Conservation (phyloP, 2,329 filamentous ascomycete species). For the Hypoxylon sp. region DNA sequence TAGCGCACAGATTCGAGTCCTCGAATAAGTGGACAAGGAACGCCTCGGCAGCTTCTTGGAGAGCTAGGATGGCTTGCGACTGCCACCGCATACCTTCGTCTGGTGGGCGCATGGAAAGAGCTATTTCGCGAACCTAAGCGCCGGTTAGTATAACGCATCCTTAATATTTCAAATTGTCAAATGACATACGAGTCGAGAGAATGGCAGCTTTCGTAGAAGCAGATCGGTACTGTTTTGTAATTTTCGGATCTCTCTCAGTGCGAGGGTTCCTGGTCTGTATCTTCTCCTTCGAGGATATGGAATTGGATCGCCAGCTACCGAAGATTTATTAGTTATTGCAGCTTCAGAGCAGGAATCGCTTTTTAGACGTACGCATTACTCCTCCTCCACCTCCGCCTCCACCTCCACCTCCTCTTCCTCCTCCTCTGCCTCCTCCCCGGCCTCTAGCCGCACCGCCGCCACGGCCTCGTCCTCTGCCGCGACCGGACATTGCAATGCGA, state of each 20-base stretch:
- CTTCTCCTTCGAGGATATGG: constrained; percentile 72
- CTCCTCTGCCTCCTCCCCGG: constrained; percentile 32
- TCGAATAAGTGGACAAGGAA: constrained; percentile 98
- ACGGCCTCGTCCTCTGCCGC: constrained; percentile 34
- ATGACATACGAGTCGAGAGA: constrained; percentile 75
- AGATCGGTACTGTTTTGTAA: constrained; percentile 93
- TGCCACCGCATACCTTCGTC: constrained; percentile 90
- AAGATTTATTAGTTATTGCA: constrained; percentile 44
- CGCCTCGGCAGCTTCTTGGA: constrained; percentile 96
- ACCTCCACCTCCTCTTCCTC: constrained; percentile 18
- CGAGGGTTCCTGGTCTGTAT: constrained; percentile 84
- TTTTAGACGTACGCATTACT: constrained; percentile 54
- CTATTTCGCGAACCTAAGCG: constrained; percentile 76
- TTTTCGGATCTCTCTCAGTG: constrained; percentile 89
- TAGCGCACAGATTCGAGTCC: constrained; percentile 94
- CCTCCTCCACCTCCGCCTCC: no score
- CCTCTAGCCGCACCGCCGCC: constrained; percentile 41
- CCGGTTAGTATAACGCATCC: constrained; percentile 23
- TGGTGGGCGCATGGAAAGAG: constrained; percentile 70
- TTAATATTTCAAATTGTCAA: background rate
- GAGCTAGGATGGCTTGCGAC: constrained; percentile 90
- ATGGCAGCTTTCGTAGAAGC: constrained; percentile 82
- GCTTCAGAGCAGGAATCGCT: constrained; percentile 26
- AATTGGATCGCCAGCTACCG: constrained; percentile 77
- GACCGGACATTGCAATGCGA: constrained; percentile 28